phyloP scores from a whole-genome alignment of 1,284 basidiomycete species.

The Puccinia novopanici region DNA sequence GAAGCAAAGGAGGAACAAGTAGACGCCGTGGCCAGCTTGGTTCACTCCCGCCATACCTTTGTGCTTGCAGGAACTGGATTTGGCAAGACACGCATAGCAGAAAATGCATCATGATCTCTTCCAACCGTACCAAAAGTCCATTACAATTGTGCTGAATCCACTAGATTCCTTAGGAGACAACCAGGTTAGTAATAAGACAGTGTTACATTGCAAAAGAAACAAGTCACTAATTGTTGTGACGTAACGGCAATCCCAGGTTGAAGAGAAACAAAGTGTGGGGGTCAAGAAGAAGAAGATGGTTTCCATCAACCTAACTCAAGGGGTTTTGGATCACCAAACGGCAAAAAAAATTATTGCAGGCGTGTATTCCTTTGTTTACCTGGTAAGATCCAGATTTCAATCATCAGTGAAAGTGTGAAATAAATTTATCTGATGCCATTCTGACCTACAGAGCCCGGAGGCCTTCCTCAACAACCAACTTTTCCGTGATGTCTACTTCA shows the following conservation, averaged over 20 bases:
- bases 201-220: too few relatives aligned
- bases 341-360: too few relatives aligned
- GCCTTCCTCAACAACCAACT: background rate
- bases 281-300: too few relatives aligned
- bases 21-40: background rate
- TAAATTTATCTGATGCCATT: background rate
- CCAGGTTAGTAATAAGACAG: background rate
- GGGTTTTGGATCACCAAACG: too few relatives aligned
- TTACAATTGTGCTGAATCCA: background rate
- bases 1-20: background rate
- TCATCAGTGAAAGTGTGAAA: background rate
- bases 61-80: background rate
- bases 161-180: constrained; percentile 4
- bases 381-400: background rate
- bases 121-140: background rate
- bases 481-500: background rate
- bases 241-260: background rate
- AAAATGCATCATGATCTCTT: background rate
- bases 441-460: constrained; percentile 3
- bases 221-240: too few relatives aligned
- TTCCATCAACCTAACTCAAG: too few relatives aligned
- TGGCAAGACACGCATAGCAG: background rate
- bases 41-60: background rate
- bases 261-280: too few relatives aligned
- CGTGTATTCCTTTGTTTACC: background rate